These are phyloP conservation scores for Pythium plurisporium DNA, from an alignment of 352 stramenopile genomes.

Conservation along the genomic window DNA sequence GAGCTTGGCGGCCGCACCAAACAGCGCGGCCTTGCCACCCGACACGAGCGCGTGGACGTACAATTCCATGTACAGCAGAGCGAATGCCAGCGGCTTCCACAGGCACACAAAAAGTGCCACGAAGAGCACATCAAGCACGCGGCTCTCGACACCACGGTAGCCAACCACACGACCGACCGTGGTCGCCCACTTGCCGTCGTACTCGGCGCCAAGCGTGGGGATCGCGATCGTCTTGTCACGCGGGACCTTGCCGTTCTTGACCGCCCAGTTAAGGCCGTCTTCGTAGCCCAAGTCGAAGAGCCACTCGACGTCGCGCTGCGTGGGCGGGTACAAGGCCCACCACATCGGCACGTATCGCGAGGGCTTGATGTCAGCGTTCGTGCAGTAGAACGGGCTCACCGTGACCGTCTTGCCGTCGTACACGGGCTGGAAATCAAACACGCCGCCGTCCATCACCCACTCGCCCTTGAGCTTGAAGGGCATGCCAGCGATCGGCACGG, in stretches of 20 bases:
- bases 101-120: slow-evolving; percentile 68
- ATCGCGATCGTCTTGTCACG: slow-evolving; percentile 36
- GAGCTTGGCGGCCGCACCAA: slow-evolving; percentile 63
- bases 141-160: slow-evolving; percentile 65
- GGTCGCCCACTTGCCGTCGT: slow-evolving; percentile 58
- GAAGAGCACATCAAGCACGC: slow-evolving; percentile 68
- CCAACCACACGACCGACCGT: slow-evolving; percentile 72
- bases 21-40: slow-evolving; percentile 63
- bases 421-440: slow-evolving; percentile 82
- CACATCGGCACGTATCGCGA: slow-evolving; percentile 88
- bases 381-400: slow-evolving; percentile 85
- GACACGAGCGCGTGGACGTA: slow-evolving; percentile 67
- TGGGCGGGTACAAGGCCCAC: slow-evolving; percentile 75
- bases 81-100: slow-evolving; percentile 76
- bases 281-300: slow-evolving; percentile 84
- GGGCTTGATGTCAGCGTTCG: slow-evolving; percentile 84
- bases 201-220: slow-evolving; percentile 48
- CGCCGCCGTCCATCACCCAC: slow-evolving; percentile 84
- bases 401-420: slow-evolving; percentile 70
- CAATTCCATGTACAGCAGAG: slow-evolving; percentile 78
- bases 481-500: slow-evolving; percentile 71
- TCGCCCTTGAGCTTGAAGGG: slow-evolving; percentile 78
- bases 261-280: slow-evolving; percentile 68
- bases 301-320: slow-evolving; percentile 68
- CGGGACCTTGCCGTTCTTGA: slow-evolving; percentile 33